Evolutionary conservation across 495 filamentous ascomycete species (phyloP).

Genomic region (Penicillium steckii): DNA sequence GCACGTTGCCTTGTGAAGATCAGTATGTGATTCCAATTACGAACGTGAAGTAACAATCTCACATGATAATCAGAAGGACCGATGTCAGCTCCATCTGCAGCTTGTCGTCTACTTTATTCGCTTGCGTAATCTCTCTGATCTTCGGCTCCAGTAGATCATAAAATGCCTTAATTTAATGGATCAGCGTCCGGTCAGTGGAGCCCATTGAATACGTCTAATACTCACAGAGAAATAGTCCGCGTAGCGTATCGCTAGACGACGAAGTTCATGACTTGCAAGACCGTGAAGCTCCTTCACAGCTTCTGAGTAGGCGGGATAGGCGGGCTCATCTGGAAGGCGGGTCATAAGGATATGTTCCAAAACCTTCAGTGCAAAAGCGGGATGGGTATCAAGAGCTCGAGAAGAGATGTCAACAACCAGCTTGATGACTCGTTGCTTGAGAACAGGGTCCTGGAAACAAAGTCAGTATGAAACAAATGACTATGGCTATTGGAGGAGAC

Average conservation of each 20-base stretch:
- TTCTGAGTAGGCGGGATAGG: conserved; percentile 73
- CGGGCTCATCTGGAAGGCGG: conserved; percentile 64
- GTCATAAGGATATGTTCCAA: conserved; percentile 88
- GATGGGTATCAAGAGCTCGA: conserved; percentile 72
- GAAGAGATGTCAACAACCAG: conserved; percentile 83
- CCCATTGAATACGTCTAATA: background rate
- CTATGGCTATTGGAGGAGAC: background rate
- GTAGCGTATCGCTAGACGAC: conserved; percentile 85
- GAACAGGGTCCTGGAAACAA: conserved; percentile 67
- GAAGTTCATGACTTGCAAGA: conserved; percentile 79
- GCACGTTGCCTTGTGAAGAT: conserved; percentile 66
- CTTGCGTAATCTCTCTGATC: conserved; percentile 74
- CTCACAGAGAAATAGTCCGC: conserved; percentile 78
- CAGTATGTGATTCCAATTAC: background rate
- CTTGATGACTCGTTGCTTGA: conserved; percentile 80
- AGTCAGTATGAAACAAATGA: background rate
- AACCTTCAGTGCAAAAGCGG: conserved; percentile 78
- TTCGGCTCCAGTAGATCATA: conserved; percentile 84
- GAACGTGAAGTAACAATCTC: conserved; percentile 22
- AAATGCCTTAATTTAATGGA: conserved; percentile 52
- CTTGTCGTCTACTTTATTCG: conserved; percentile 72
- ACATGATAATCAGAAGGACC: conserved; percentile 86
- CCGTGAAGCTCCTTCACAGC: conserved; percentile 87
- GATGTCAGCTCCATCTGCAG: conserved; percentile 68
- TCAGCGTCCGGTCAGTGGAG: conserved; percentile 14